Base-by-base conservation (phyloP, 2,329 filamentous ascomycete species). In the Alternaria sp. region DNA sequence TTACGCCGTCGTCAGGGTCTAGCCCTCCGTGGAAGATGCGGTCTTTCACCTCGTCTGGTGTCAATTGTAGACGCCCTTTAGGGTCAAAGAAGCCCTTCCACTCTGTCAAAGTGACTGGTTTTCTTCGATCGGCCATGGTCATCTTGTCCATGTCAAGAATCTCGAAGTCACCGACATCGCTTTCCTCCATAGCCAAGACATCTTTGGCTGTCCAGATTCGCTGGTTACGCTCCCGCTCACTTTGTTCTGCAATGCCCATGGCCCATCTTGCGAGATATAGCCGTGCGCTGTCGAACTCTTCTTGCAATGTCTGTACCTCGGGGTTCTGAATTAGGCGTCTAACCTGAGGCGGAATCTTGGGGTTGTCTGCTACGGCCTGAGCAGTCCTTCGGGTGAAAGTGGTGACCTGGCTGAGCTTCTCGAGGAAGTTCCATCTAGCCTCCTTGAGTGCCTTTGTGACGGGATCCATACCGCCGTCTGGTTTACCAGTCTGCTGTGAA, bases 201-300 rank as follows among this genome's bases (percentile, higher is more conserved):
- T 99, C 95, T 64, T 88, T 89, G 0, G 92, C 94, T 0, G 93
- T 97, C 91, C 93, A 99, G 72, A 97, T 93, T 45, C 93, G 84
- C 76, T 93, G 90, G 51, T 88, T 91, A 24, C 90, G 84, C 69
- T 99, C 95, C 37, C 88, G 85, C 72, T 99, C 95, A 70, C 93
- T 94, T 80, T 99, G 95, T 76, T 99, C 96, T 0, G 95, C 93
- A 64, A 99, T 97, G 7, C 93, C 93, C 95, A 99, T 98, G 2
- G 95, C 95, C 95, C 95, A 99, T 63, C 95, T 85, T 23, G 95
- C 95, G 37, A 99, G 84, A 73, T 99, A 99, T 59, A 99, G 84
- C 64, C 95, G 86, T 4, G 96, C 95, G 70, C 93, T 97, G 80
- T 99, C 96, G 69, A 97, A 99, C 74, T 99, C 96, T 60, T 98